Evolutionary conservation across 2,329 filamentous ascomycete genomes (phyloP).

Genomic region (Aspergillus texensis): DNA sequence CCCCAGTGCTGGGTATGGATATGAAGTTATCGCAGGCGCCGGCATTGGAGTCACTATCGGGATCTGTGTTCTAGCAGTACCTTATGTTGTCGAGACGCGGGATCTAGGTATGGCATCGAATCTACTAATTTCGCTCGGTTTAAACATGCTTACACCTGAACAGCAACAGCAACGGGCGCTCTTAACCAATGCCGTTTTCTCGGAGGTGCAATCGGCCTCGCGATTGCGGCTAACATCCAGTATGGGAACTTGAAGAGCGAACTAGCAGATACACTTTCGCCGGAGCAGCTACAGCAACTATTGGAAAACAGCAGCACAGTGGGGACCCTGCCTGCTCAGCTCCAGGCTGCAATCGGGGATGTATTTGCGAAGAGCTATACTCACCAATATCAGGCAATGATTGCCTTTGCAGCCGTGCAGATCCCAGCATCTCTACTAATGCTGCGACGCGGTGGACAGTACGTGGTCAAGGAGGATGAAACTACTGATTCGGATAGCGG

Average conservation of each 20-base stretch:
- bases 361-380: constrained; percentile 8
- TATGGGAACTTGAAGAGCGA: background rate
- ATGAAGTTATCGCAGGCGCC: constrained; percentile 5
- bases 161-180: constrained; percentile 5
- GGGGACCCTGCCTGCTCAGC: background rate
- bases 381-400: constrained; percentile 5
- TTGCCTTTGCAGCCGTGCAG: constrained; percentile 8
- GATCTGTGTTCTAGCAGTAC: constrained; percentile 2
- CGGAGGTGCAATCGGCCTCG: constrained; percentile 7
- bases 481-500: background rate
- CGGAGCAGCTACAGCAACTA: background rate
- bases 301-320: background rate
- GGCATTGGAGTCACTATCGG: constrained; percentile 7
- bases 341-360: background rate
- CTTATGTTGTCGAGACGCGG: constrained; percentile 3
- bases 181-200: constrained; percentile 11
- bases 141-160: background rate
- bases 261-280: background rate
- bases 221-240: constrained; percentile 6
- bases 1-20: constrained; percentile 1
- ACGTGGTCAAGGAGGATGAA: background rate
- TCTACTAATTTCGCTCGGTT: background rate
- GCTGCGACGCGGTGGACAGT: background rate
- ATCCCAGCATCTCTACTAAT: background rate
- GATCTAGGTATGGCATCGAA: background rate